Conservation (phyloP, 2,329 filamentous ascomycete genomes). For the Emericellopsis cladophorae region DNA sequence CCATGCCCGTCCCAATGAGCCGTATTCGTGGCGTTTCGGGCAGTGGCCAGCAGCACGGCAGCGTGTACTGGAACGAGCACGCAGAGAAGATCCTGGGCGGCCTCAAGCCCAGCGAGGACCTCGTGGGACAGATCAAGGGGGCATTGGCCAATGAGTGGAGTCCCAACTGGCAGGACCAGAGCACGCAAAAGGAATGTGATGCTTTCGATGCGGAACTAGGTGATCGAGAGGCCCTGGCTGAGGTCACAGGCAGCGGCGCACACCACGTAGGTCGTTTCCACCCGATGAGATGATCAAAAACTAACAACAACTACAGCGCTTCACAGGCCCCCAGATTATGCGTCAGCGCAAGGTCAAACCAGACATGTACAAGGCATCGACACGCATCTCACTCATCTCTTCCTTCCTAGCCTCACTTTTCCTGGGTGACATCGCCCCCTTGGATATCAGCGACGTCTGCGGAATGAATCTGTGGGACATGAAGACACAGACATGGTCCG, state of each 20-base stretch:
- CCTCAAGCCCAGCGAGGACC: conserved; percentile 45
- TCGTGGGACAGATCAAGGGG: conserved; percentile 59
- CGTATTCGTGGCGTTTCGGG: conserved; percentile 75
- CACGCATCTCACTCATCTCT: conserved; percentile 83
- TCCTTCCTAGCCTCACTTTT: conserved; percentile 90
- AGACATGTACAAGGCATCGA: conserved; percentile 66
- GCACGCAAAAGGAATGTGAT: conserved; percentile 86
- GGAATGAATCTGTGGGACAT: conserved; percentile 98
- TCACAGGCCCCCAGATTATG: conserved; percentile 95
- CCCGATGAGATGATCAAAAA: no score
- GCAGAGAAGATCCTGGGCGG: conserved; percentile 51
- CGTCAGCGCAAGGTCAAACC: conserved; percentile 72
- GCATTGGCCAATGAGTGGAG: conserved; percentile 78
- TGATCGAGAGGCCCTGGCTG: conserved; percentile 53
- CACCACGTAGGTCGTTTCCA: conserved; percentile 59
- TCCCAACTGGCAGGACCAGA: conserved; percentile 97
- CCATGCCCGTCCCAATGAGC: conserved; percentile 50
- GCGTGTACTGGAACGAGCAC: conserved; percentile 75
- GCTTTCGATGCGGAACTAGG: conserved; percentile 67
- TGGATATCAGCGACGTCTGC: conserved; percentile 89
- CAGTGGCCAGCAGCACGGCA: conserved; percentile 94
- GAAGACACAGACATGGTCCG: conserved; percentile 56
- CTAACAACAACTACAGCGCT: conserved; percentile 44
- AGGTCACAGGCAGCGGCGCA: conserved; percentile 78
- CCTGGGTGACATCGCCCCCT: conserved; percentile 71